A percentile compares a stretch with the other conserved stretches of the same genome.
Conservation (phyloP, 1,284 basidiomycete genomes). For the Apiotrichum laibachii region DNA sequence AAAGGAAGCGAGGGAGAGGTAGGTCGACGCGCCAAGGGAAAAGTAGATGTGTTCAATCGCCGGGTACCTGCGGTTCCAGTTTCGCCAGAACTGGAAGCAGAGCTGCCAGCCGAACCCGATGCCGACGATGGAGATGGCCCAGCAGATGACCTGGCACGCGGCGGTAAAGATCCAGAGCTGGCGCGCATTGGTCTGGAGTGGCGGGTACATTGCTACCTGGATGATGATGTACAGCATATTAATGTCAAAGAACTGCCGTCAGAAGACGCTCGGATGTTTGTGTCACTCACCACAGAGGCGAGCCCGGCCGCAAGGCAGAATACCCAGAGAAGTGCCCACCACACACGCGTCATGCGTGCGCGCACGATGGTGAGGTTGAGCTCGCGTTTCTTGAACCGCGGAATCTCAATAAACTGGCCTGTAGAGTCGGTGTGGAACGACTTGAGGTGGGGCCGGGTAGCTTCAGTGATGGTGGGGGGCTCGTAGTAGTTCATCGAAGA, state of each 20-base stretch:
- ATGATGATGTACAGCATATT: conserved; percentile 38
- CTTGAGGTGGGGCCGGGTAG: neutral
- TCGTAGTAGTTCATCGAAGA: neutral
- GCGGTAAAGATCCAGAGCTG: conserved; percentile 36
- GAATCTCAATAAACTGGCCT: conserved; percentile 38
- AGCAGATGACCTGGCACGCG: conserved; percentile 60
- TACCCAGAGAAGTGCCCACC: conserved; percentile 31
- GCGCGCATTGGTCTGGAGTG: conserved; percentile 11
- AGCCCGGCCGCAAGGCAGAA: conserved; percentile 28
- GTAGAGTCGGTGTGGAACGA: conserved; percentile 8
- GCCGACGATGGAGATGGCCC: conserved; percentile 68
- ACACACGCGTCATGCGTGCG: conserved; percentile 20
- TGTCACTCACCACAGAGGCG: conserved; percentile 27
- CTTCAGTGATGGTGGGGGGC: neutral
- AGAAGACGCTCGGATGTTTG: neutral
- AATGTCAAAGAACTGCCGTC: conserved; percentile 41
- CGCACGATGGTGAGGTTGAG: conserved; percentile 39
- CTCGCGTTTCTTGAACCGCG: conserved; percentile 40
- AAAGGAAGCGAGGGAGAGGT: conserved; percentile 71
- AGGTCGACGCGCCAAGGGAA: conserved; percentile 69
- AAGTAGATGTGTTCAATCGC: conserved; percentile 75
- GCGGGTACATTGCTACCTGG: conserved; percentile 33
- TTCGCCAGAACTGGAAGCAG: conserved; percentile 70
- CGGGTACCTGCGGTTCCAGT: conserved; percentile 82
- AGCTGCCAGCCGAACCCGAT: conserved; percentile 77